phyloP scores from a whole-genome alignment of 257 asterid genomes.

The Przewalskia tangutica region DNA sequence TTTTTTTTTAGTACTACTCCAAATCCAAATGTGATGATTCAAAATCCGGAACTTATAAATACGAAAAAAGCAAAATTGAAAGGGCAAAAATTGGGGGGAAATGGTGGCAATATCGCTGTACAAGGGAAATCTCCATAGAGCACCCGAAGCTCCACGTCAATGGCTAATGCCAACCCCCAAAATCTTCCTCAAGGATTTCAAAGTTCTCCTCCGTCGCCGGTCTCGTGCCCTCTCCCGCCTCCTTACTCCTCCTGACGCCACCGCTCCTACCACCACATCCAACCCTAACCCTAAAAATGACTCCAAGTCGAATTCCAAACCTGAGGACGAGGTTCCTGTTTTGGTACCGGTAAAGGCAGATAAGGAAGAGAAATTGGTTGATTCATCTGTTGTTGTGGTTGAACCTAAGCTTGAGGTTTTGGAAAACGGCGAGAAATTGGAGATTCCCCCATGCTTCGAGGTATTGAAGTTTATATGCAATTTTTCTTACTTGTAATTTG shows the following conservation, averaged over 20 bases:
- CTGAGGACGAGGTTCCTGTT: constrained; percentile 15
- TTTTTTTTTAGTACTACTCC: not conserved
- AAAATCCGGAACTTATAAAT: not conserved
- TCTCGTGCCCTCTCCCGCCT: constrained; percentile 56
- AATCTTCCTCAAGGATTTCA: constrained; percentile 53
- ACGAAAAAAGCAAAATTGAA: not conserved
- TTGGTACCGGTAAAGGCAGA: not conserved
- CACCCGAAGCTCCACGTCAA: constrained; percentile 50
- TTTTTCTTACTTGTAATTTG: not conserved
- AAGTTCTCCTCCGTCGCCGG: constrained; percentile 61
- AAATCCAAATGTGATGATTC: not conserved
- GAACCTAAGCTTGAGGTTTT: not conserved
- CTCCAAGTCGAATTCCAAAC: not conserved
- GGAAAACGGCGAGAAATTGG: constrained; percentile 5
- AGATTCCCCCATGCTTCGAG: constrained; percentile 4
- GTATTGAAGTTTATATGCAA: not conserved
- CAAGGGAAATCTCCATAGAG: constrained; percentile 84
- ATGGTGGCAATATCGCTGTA: constrained; percentile 85
- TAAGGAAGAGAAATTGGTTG: constrained; percentile 2
- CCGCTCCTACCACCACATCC: not conserved
- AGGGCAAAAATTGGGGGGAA: not conserved
- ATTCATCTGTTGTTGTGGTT: not conserved
- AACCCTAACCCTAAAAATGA: constrained; percentile 22
- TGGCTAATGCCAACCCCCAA: constrained; percentile 63
- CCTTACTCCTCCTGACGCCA: constrained; percentile 2